A percentile compares a stretch with the other conserved stretches of the same genome.
These are phyloP conservation scores for Leishmania aethiopica DNA, from an alignment of 208 protist species.

Conservation along the genomic window DNA sequence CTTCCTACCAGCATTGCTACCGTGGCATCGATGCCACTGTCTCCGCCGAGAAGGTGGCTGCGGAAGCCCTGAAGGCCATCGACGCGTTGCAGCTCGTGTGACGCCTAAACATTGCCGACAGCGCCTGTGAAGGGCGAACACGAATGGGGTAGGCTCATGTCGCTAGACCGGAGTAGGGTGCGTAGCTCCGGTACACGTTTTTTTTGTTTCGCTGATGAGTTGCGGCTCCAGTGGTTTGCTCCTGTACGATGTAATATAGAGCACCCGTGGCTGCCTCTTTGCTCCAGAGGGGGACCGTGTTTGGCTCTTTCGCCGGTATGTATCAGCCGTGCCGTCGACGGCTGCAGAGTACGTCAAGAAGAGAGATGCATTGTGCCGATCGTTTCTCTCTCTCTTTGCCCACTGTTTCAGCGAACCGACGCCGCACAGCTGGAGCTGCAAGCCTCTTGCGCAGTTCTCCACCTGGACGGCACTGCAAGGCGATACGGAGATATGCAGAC, in stretches of 20 bases:
- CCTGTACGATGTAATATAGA: not conserved
- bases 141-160: not conserved
- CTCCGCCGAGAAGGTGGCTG: slow-evolving; percentile 1
- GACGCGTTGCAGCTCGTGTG: slow-evolving; percentile 7
- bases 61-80: slow-evolving; percentile 5
- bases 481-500: not conserved
- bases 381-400: not conserved
- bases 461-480: not conserved
- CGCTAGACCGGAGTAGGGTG: not conserved
- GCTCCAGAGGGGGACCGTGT: not conserved
- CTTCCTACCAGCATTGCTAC: slow-evolving; percentile 22
- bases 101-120: not conserved
- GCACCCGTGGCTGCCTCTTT: not conserved
- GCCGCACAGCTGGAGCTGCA: not conserved
- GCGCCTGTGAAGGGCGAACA: no score
- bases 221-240: not conserved
- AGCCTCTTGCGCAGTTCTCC: not conserved
- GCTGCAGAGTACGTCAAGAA: not conserved
- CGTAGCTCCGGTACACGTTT: not conserved
- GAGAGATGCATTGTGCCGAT: not conserved
- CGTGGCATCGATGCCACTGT: slow-evolving; percentile 7
- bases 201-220: not conserved
- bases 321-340: not conserved
- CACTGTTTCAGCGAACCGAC: not conserved
- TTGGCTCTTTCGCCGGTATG: not conserved